Base-by-base conservation (phyloP, 1,139 yeast species). In the Sugiyamaella neomexicana region DNA sequence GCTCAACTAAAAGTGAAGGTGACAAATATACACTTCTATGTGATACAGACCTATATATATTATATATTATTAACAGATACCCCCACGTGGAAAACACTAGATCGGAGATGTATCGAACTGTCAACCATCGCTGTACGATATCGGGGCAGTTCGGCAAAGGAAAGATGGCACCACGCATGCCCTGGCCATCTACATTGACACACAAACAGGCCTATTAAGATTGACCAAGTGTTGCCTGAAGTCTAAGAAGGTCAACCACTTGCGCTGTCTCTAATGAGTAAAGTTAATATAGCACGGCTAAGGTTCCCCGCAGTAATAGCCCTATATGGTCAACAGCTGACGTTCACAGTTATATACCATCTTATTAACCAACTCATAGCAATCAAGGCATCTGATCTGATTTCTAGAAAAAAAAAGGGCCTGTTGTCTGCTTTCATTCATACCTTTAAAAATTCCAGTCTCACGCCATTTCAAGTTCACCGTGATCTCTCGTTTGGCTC, bases 71-170 rank as follows among this genome's bases (percentile, higher is more conserved):
- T 20, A 20, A 29, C 34, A 29, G 34, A n/a, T 17, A 45, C 49
- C 49, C 49, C 49, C 49, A 45, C 49, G 36, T 29, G 49, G 49
- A 45, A 6, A 23, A 27, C 27, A 3, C 15, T 13, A 27, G n/a
- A 16, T 39, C 42, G 20, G 23, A 20, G 7, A 17, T 39, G 34
- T 12, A 12, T 29, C 25, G 25, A 20, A 20, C 25, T 5, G 25
- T 20, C 25, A 3, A 20, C 25, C 25, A 20, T 20, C 25, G 25
- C 25, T 20, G 25, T 20, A 20, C 25, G 10, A 12, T 12, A 12
- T 29, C 34, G 34, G 34, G 34, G 34, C n/a, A 29, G 34, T 9
- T 29, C 34, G 34, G 34, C 34, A 29, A 29, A 9, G 34, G 8
- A 9, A 9, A 3, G 2, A 9, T 12, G 3, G n/a, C 10, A 12